Percentiles rank a stretch among this genome's conserved stretches.
phyloP scores from a whole-genome alignment of 2,329 filamentous ascomycete genomes.

The Phaeosphaeriaceae sp. region DNA sequence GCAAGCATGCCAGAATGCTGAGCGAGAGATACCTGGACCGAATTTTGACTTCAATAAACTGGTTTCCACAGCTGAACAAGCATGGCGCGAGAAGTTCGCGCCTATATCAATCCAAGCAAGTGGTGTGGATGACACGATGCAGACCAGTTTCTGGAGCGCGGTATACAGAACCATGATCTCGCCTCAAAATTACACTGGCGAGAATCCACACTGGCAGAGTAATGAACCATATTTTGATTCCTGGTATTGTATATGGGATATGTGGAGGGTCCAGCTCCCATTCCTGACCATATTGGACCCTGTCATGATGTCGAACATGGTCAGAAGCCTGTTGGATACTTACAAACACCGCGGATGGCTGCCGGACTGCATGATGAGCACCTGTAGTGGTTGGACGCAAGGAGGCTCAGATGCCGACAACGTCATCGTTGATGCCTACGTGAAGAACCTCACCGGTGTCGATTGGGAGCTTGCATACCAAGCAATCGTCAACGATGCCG shows the following conservation, averaged over 20 bases:
- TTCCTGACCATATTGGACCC: constrained; percentile 74
- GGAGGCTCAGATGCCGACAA: constrained; percentile 79
- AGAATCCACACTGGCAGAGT: constrained; percentile 55
- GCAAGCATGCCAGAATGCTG: constrained; percentile 72
- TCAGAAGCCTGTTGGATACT: constrained; percentile 74
- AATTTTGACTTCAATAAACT: constrained; percentile 67
- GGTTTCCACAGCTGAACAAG: constrained; percentile 49
- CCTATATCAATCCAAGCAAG: constrained; percentile 48
- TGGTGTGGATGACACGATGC: constrained; percentile 45
- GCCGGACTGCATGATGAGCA: constrained; percentile 79
- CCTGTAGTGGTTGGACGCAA: constrained; percentile 77
- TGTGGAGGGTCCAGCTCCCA: constrained; percentile 62
- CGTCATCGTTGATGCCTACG: constrained; percentile 71
- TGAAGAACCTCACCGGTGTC: constrained; percentile 67
- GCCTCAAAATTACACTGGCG: constrained; percentile 57
- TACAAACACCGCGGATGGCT: constrained; percentile 76
- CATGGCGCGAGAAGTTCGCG: constrained; percentile 51
- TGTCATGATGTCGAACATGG: constrained; percentile 67
- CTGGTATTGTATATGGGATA: constrained; percentile 68
- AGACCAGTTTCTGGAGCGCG: constrained; percentile 54
- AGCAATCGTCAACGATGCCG: constrained; percentile 48
- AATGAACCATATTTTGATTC: constrained; percentile 56
- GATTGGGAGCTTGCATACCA: constrained; percentile 48
- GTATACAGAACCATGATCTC: constrained; percentile 55
- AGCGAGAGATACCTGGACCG: constrained; percentile 68